Conservation (phyloP, 441 rosid species). For the Raphanus hybrid region DNA sequence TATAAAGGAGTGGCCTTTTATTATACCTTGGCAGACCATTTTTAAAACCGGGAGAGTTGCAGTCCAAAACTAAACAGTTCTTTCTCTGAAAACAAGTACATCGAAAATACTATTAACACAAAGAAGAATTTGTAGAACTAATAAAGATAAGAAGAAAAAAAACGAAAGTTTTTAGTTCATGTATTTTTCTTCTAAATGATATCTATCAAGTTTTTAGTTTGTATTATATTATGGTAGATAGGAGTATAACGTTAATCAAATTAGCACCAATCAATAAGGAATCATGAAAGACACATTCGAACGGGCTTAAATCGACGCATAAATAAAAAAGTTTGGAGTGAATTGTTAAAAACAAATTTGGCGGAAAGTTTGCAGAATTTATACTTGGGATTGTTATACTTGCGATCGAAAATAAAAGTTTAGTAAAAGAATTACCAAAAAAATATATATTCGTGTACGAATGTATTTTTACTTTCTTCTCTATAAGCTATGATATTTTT, state of each 20-base stretch:
- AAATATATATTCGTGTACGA: constrained; percentile 28
- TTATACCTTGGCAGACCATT: neutral
- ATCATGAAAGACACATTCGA: constrained; percentile 34
- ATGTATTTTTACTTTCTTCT: constrained; percentile 10
- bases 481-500: constrained; percentile 14
- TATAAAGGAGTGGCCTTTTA: neutral
- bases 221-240: neutral
- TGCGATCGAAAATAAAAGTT: constrained; percentile 33
- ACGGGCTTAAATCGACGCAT: constrained; percentile 36
- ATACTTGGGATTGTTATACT: constrained; percentile 30
- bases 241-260: constrained; percentile 7
- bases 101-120: neutral
- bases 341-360: constrained; percentile 10
- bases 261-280: constrained; percentile 34
- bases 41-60: neutral
- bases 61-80: neutral
- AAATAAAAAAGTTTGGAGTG: constrained; percentile 4
- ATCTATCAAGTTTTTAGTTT: neutral
- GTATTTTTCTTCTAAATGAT: neutral
- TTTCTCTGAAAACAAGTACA: neutral
- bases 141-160: neutral
- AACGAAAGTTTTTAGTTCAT: neutral
- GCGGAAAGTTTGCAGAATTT: constrained; percentile 34
- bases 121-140: neutral
- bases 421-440: constrained; percentile 27